A percentile compares a stretch with the other conserved stretches of the same genome.
These are phyloP conservation scores for Aspergillus biplanus DNA, from an alignment of 495 filamentous ascomycete genomes.

Conservation along the genomic window DNA sequence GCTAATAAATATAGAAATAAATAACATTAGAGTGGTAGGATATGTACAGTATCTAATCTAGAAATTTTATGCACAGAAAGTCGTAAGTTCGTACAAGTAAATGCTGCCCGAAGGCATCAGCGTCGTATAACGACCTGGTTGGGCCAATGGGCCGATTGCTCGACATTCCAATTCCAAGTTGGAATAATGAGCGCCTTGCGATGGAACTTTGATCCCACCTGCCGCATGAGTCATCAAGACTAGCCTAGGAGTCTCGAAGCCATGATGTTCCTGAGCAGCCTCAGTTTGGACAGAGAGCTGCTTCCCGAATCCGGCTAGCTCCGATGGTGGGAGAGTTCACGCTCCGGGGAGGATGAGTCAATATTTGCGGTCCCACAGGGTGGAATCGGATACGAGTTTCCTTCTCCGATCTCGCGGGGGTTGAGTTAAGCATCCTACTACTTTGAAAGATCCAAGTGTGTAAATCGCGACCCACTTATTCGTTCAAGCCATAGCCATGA, in stretches of 20 bases:
- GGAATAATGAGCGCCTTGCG: too few relatives aligned
- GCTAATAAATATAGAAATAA: too few relatives aligned
- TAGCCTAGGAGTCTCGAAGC: neutral
- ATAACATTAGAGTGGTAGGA: too few relatives aligned
- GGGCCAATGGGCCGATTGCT: too few relatives aligned
- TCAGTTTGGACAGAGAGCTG: neutral
- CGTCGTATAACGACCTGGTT: too few relatives aligned
- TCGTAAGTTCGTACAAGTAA: too few relatives aligned
- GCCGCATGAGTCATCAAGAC: neutral
- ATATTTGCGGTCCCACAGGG: neutral
- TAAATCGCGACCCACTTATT: neutral
- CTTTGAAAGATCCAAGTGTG: neutral
- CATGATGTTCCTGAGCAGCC: neutral
- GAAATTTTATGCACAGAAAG: too few relatives aligned
- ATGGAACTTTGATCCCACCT: neutral
- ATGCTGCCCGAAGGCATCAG: too few relatives aligned
- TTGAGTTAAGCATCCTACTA: too few relatives aligned
- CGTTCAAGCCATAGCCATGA: conserved; percentile 40
- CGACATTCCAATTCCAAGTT: too few relatives aligned
- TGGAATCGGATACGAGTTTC: neutral
- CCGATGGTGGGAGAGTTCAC: neutral
- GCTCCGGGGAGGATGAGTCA: neutral
- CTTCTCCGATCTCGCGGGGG: too few relatives aligned
- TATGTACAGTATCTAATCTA: too few relatives aligned
- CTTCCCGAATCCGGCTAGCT: neutral